Evolutionary conservation across 768 basidiomycete species (phyloP).

Genomic region (Pilatotrama ljubarskyi): DNA sequence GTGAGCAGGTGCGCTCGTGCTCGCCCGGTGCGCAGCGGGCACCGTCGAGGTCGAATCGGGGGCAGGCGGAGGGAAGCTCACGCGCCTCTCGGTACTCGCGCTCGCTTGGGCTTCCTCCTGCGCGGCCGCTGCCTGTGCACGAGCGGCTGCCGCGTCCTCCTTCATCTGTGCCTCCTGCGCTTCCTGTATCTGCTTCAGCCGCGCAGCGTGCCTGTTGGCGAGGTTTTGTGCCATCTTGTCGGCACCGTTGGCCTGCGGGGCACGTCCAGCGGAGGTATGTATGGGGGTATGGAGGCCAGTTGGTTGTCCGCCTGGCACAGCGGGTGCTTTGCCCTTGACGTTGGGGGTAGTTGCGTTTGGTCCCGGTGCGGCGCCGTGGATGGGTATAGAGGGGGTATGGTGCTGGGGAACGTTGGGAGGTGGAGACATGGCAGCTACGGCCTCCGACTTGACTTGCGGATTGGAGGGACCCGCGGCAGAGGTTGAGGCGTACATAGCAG

Average conservation of each 20-base stretch:
- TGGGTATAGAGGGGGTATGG: slow-evolving; percentile 23
- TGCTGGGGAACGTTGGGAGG: slow-evolving; percentile 40
- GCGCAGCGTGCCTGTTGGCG: slow-evolving; percentile 3
- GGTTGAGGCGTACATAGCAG: background rate
- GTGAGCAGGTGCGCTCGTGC: background rate
- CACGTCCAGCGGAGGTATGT: slow-evolving; percentile 31
- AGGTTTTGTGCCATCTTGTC: slow-evolving; percentile 8
- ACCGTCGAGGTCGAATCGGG: background rate
- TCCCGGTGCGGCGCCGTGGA: background rate
- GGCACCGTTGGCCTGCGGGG: background rate
- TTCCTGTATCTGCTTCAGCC: slow-evolving; percentile 13
- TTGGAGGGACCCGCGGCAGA: slow-evolving; percentile 1
- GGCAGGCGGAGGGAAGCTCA: slow-evolving; percentile 8
- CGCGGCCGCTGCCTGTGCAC: background rate
- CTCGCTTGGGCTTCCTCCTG: background rate
- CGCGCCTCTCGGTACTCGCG: slow-evolving; percentile 8
- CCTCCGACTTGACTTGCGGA: slow-evolving; percentile 15
- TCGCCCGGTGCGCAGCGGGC: background rate
- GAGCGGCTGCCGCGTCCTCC: slow-evolving; percentile 9
- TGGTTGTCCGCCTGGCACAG: background rate
- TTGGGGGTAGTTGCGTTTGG: slow-evolving; percentile 17
- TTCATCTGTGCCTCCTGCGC: slow-evolving; percentile 12
- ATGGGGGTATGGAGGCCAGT: slow-evolving; percentile 36
- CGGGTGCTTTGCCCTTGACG: slow-evolving; percentile 13
- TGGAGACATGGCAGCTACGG: slow-evolving; percentile 12